phyloP scores from a whole-genome alignment of 805 yeast species.

The Yamadazyma olivae region DNA sequence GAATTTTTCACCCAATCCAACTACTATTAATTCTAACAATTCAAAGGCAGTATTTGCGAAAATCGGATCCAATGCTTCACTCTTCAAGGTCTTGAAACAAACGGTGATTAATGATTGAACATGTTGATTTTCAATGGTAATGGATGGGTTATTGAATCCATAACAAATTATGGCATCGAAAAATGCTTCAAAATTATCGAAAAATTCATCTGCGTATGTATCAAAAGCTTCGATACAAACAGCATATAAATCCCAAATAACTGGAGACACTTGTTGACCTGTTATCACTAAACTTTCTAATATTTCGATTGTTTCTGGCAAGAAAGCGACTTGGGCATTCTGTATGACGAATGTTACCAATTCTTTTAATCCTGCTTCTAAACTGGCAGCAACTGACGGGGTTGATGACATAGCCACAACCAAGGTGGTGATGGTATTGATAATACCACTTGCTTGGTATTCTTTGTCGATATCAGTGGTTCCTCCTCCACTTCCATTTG shows the following conservation, averaged over 20 bases:
- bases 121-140: conserved; percentile 35
- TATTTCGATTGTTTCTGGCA: conserved; percentile 39
- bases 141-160: conserved; percentile 39
- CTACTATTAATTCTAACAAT: conserved; percentile 31
- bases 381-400: conserved; percentile 31
- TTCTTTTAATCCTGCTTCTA: conserved; percentile 32
- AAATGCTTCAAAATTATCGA: conserved; percentile 54
- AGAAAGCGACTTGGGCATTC: conserved; percentile 37
- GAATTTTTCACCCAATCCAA: conserved; percentile 28
- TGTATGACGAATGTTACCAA: conserved; percentile 35
- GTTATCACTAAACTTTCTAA: conserved; percentile 56
- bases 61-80: conserved; percentile 36
- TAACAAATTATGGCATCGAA: conserved; percentile 51
- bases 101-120: conserved; percentile 37
- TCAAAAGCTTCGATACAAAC: conserved; percentile 52
- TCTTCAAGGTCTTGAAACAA: conserved; percentile 31
- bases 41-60: conserved; percentile 40
- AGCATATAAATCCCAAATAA: conserved; percentile 51
- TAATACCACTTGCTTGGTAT: conserved; percentile 42
- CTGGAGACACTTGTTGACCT: conserved; percentile 47
- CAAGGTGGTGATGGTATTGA: conserved; percentile 40
- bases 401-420: conserved; percentile 42
- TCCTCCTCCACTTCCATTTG: conserved; percentile 11
- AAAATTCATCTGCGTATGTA: conserved; percentile 57
- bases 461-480: conserved; percentile 35